Percentiles rank a stretch among this genome's conserved stretches.
Conservation (phyloP, 2,329 filamentous ascomycete genomes). For the Botrytis galanthina region DNA sequence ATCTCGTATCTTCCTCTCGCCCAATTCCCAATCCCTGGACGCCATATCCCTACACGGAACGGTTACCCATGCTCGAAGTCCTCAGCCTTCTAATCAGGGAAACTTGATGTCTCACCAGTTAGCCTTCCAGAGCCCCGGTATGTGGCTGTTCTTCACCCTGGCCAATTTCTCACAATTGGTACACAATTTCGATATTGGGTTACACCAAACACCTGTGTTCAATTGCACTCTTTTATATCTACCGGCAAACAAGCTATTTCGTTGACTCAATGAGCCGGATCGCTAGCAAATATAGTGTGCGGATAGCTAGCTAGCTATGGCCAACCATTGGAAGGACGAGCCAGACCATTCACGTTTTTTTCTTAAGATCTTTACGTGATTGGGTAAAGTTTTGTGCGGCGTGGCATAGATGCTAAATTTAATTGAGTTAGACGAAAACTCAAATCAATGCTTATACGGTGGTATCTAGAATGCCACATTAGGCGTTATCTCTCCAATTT, state of each 20-base stretch:
- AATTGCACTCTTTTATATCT: not conserved
- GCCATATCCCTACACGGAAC: constrained; percentile 9
- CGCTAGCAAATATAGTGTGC: not conserved
- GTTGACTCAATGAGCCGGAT: not conserved
- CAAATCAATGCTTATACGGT: not conserved
- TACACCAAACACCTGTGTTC: not conserved
- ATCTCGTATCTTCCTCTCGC: constrained; percentile 10
- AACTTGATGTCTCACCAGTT: not conserved
- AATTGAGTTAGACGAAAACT: not conserved
- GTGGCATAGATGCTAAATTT: not conserved
- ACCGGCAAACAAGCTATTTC: not conserved
- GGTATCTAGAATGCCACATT: constrained; percentile 14
- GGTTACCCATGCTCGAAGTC: constrained; percentile 1
- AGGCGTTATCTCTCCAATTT: not conserved
- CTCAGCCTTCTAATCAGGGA: constrained; percentile 1
- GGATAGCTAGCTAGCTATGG: not conserved
- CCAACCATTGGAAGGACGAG: not conserved
- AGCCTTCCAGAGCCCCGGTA: constrained; percentile 11
- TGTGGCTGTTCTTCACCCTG: not conserved
- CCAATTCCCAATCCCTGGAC: constrained; percentile 1
- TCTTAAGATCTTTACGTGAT: not conserved
- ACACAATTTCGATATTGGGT: not conserved
- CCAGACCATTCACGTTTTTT: not conserved
- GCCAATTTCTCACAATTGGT: not conserved
- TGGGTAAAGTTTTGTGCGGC: not conserved